These are phyloP conservation scores for Ustilago loliicola DNA, from an alignment of 1,284 basidiomycete species.

Conservation along the genomic window DNA sequence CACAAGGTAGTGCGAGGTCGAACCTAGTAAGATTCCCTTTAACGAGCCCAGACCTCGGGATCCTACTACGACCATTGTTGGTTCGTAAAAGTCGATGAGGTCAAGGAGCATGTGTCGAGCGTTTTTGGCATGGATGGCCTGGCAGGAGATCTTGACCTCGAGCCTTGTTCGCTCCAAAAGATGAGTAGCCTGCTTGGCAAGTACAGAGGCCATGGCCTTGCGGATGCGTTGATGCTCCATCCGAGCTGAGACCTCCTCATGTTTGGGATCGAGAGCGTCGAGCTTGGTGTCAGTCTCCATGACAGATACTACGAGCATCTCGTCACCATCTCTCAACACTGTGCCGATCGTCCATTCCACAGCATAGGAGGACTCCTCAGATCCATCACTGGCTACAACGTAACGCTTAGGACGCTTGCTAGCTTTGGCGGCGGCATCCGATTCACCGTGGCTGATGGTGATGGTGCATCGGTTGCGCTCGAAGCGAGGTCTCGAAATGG, in stretches of 20 bases:
- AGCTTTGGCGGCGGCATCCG: slow-evolving; percentile 63
- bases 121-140: slow-evolving; percentile 93
- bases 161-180: slow-evolving; percentile 89
- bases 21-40: slow-evolving; percentile 95
- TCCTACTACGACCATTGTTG: slow-evolving; percentile 94
- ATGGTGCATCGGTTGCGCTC: slow-evolving; percentile 93
- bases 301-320: slow-evolving; percentile 78
- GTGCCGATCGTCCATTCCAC: slow-evolving; percentile 83
- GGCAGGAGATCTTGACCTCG: slow-evolving; percentile 87
- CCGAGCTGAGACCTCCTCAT: slow-evolving; percentile 79
- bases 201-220: slow-evolving; percentile 86
- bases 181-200: slow-evolving; percentile 84
- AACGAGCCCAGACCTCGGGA: slow-evolving; percentile 89
- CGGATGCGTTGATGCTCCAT: slow-evolving; percentile 91
- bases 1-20: slow-evolving; percentile 95
- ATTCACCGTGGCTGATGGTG: slow-evolving; percentile 79
- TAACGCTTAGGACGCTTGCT: slow-evolving; percentile 80
- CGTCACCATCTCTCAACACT: slow-evolving; percentile 91
- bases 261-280: slow-evolving; percentile 69
- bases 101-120: slow-evolving; percentile 88
- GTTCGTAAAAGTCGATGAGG: slow-evolving; percentile 90
- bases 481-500: slow-evolving; percentile 78
- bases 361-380: slow-evolving; percentile 74
- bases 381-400: slow-evolving; percentile 91
- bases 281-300: slow-evolving; percentile 89